These are phyloP conservation scores for Fistulifera solaris DNA, from an alignment of 108 stramenopile species.

Conservation along the genomic window DNA sequence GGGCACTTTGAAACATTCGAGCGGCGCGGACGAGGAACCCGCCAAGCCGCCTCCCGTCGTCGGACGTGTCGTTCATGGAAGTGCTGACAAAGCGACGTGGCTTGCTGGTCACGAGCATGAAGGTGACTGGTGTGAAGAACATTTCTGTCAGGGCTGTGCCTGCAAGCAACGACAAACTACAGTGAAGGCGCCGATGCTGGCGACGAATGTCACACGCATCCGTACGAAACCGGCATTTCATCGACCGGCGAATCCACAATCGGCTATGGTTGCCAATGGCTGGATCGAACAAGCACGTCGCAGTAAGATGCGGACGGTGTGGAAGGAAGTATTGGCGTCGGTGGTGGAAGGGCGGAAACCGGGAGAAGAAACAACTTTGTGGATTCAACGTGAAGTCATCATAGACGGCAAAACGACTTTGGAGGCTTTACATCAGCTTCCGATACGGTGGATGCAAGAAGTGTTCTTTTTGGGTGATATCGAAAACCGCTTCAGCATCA, in stretches of 20 bases:
- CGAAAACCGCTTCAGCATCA: slow-evolving; percentile 71
- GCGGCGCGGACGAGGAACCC: not conserved
- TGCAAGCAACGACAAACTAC: not conserved
- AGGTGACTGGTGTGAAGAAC: slow-evolving; percentile 2
- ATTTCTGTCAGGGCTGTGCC: slow-evolving; percentile 3
- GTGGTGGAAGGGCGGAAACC: slow-evolving; percentile 63
- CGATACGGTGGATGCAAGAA: slow-evolving; percentile 68
- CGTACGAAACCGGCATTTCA: slow-evolving; percentile 53
- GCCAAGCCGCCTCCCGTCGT: not conserved
- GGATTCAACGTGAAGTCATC: slow-evolving; percentile 79
- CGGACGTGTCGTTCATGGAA: not conserved
- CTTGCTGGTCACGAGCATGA: not conserved
- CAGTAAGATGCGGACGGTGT: slow-evolving; percentile 68
- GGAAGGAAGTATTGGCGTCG: slow-evolving; percentile 78
- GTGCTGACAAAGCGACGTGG: not conserved
- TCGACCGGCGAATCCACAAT: slow-evolving; percentile 53
- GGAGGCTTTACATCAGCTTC: slow-evolving; percentile 81
- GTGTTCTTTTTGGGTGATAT: slow-evolving; percentile 55
- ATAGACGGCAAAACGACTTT: slow-evolving; percentile 35
- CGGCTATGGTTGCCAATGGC: slow-evolving; percentile 68
- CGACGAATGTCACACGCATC: not conserved
- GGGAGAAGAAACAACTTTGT: slow-evolving; percentile 79
- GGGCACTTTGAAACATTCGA: not conserved
- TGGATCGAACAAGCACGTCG: slow-evolving; percentile 86
- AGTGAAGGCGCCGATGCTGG: not conserved